Evolutionary conservation across 1,139 yeast species (phyloP).

Genomic region (Meyerozyma elateridarum): DNA sequence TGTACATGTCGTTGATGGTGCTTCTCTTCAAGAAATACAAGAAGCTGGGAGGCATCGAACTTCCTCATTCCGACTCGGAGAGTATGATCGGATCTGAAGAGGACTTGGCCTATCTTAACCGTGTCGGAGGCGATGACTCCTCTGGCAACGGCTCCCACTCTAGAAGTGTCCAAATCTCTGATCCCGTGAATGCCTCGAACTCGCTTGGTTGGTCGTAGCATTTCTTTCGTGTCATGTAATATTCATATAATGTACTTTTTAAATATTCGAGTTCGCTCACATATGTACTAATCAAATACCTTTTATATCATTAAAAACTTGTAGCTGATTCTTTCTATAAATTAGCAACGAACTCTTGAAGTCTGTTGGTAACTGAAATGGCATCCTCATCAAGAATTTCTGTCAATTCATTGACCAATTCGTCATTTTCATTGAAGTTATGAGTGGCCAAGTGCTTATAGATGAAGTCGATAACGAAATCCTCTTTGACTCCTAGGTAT

Average conservation of each 20-base stretch:
- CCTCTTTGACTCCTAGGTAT: slow-evolving; percentile 50
- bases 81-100: slow-evolving; percentile 29
- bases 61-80: slow-evolving; percentile 42
- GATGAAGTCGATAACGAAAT: slow-evolving; percentile 42
- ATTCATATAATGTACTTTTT: slow-evolving; percentile 2
- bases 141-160: slow-evolving; percentile 10
- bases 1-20: slow-evolving; percentile 52
- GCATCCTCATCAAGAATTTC: slow-evolving; percentile 60
- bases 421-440: slow-evolving; percentile 23
- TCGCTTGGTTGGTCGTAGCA: slow-evolving; percentile 40
- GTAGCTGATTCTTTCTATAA: no score
- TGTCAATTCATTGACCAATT: slow-evolving; percentile 38
- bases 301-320: slow-evolving; percentile 1
- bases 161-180: slow-evolving; percentile 34
- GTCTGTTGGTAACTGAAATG: neutral
- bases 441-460: slow-evolving; percentile 30
- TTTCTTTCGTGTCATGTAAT: slow-evolving; percentile 2
- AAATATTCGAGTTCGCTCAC: no score
- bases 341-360: neutral
- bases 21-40: slow-evolving; percentile 36
- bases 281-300: slow-evolving; percentile 4
- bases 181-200: slow-evolving; percentile 43
- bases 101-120: slow-evolving; percentile 28
- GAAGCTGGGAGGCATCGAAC: slow-evolving; percentile 30
- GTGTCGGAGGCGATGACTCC: slow-evolving; percentile 19